These are phyloP conservation scores for Alternaria ventricosa DNA, from an alignment of 2,329 filamentous ascomycete genomes.

Conservation along the genomic window DNA sequence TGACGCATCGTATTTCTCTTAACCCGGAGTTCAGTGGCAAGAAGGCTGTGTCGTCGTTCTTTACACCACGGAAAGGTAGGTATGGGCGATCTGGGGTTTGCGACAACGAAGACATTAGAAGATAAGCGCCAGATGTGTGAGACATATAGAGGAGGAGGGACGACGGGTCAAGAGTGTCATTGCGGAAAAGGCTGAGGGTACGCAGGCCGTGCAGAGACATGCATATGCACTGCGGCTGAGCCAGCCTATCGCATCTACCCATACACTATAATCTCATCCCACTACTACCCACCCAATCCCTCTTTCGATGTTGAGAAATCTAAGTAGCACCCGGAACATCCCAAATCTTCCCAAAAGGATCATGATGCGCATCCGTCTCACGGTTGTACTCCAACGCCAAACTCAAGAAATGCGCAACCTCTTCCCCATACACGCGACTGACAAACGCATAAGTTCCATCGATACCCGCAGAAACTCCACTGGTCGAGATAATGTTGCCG, in stretches of 20 bases:
- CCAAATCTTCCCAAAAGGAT: constrained; percentile 60
- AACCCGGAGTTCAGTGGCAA: background rate
- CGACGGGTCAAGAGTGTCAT: too few relatives aligned
- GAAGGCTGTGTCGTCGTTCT: background rate
- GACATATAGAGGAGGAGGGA: too few relatives aligned
- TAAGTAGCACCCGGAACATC: constrained; percentile 18
- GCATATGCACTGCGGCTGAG: background rate
- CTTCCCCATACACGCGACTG: constrained; percentile 60
- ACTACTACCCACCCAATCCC: too few relatives aligned
- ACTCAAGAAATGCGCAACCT: constrained; percentile 57
- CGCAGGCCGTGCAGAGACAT: background rate
- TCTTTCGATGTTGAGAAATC: too few relatives aligned
- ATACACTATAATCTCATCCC: too few relatives aligned
- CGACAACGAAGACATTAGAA: background rate
- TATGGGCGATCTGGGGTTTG: background rate
- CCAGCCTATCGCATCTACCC: background rate
- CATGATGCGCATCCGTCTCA: constrained; percentile 55
- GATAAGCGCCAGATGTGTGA: too few relatives aligned
- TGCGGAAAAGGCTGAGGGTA: background rate
- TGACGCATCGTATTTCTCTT: background rate
- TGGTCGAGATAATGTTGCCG: constrained; percentile 70
- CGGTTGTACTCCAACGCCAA: constrained; percentile 63
- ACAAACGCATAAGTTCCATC: constrained; percentile 66
- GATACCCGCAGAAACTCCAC: constrained; percentile 68
- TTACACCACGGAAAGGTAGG: background rate